A percentile compares a stretch with the other conserved stretches of the same genome.
Evolutionary conservation across 1,139 yeast species (phyloP).

Genomic region (Ogataea hybrid): DNA sequence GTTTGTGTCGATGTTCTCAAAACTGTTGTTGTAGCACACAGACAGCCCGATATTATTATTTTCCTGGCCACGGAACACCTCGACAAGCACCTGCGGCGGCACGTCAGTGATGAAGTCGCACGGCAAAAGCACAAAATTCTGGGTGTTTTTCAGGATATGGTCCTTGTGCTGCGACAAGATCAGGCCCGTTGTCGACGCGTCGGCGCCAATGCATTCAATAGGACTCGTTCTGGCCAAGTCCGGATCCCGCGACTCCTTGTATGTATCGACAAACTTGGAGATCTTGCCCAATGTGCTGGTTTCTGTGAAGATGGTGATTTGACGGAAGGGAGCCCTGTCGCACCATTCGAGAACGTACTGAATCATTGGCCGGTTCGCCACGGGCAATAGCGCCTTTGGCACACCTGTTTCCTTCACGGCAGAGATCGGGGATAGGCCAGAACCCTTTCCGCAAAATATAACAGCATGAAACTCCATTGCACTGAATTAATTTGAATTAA

Average conservation of each 20-base stretch:
- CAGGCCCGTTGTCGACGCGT: conserved; percentile 61
- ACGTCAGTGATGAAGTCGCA: conserved; percentile 92
- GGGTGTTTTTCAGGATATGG: conserved; percentile 30
- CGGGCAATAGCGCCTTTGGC: conserved; percentile 83
- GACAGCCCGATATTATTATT: conserved; percentile 68
- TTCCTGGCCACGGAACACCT: conserved; percentile 71
- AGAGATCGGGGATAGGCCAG: conserved; percentile 68
- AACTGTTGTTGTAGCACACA: conserved; percentile 65
- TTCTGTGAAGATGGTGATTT: conserved; percentile 53
- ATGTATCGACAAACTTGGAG: conserved; percentile 31
- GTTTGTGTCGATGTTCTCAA: conserved; percentile 70
- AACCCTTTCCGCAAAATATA: conserved; percentile 85
- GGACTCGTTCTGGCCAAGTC: conserved; percentile 35
- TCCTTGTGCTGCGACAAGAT: conserved; percentile 51
- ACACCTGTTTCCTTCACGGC: conserved; percentile 55
- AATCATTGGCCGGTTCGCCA: conserved; percentile 89
- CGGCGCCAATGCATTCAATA: conserved; percentile 47
- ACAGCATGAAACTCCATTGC: conserved; percentile 92
- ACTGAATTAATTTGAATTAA: not conserved
- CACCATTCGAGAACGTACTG: conserved; percentile 93
- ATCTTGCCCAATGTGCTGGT: conserved; percentile 31
- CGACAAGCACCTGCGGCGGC: conserved; percentile 86
- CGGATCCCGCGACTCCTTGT: conserved; percentile 30
- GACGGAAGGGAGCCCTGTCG: conserved; percentile 74
- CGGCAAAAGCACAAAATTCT: conserved; percentile 76